Conservation (phyloP, 2,329 filamentous ascomycete genomes). For the Fusarium pseudoanthophilum region DNA sequence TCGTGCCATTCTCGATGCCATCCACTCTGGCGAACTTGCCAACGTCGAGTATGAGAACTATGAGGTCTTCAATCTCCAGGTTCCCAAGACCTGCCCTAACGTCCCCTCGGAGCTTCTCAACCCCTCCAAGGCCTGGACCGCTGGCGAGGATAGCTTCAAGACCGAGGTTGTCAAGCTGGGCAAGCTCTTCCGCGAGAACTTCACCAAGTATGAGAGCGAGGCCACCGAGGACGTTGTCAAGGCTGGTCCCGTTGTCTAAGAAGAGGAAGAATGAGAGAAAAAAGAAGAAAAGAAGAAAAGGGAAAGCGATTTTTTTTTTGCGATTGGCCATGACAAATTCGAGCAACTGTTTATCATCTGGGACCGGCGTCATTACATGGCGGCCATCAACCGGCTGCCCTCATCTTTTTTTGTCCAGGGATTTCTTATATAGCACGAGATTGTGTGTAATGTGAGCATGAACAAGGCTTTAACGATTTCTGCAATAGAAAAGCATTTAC, state of each 20-base stretch:
- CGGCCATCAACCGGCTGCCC: constrained; percentile 41
- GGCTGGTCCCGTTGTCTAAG: constrained; percentile 63
- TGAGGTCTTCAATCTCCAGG: constrained; percentile 94
- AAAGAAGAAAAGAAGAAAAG: constrained; percentile 22
- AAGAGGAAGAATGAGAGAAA: not conserved
- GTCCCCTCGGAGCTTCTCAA: constrained; percentile 95
- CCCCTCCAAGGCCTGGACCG: constrained; percentile 92
- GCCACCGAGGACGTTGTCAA: constrained; percentile 83
- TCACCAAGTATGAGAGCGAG: constrained; percentile 91
- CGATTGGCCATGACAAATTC: constrained; percentile 36
- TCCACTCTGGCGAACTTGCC: constrained; percentile 96
- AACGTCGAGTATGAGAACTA: constrained; percentile 95
- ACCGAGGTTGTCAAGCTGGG: constrained; percentile 91
- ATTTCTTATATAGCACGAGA: constrained; percentile 37
- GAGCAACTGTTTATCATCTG: constrained; percentile 42
- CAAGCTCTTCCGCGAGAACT: constrained; percentile 93
- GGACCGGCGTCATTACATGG: constrained; percentile 46
- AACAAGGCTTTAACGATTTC: constrained; percentile 41
- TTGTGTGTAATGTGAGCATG: constrained; percentile 45
- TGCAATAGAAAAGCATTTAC: constrained; percentile 45
- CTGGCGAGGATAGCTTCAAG: constrained; percentile 82
- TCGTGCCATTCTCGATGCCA: constrained; percentile 95
- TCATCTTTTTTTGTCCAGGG: constrained; percentile 35
- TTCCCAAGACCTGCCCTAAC: constrained; percentile 90
- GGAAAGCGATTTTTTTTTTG: constrained; percentile 36